These are phyloP conservation scores for Lodderomyces oxycetoniae DNA, from an alignment of 1,139 yeast genomes.

Conservation along the genomic window DNA sequence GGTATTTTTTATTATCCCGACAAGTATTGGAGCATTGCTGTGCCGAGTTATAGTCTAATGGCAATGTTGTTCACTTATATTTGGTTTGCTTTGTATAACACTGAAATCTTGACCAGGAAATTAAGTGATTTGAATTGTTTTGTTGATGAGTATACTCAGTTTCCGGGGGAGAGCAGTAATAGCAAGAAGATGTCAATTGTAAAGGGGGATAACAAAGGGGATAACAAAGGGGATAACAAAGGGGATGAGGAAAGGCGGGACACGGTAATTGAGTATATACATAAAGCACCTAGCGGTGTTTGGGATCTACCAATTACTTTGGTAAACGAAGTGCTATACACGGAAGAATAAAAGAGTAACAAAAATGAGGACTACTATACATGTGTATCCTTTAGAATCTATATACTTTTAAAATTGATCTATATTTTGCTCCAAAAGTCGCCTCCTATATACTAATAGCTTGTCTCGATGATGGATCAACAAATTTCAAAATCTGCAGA, in stretches of 20 bases:
- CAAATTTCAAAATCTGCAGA: slow-evolving; percentile 25
- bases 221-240: slow-evolving; percentile 10
- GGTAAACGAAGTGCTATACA: slow-evolving; percentile 66
- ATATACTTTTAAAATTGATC: no score
- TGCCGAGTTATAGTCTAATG: slow-evolving; percentile 68
- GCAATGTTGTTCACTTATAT: slow-evolving; percentile 67
- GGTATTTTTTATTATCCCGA: slow-evolving; percentile 76
- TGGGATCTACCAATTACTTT: slow-evolving; percentile 74
- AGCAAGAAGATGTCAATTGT: background rate
- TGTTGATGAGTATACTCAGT: slow-evolving; percentile 62
- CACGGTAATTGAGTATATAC: slow-evolving; percentile 29
- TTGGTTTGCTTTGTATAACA: slow-evolving; percentile 65
- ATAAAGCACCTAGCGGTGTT: slow-evolving; percentile 70
- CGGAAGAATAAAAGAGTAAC: no score
- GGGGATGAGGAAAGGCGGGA: slow-evolving; percentile 10
- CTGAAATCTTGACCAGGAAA: slow-evolving; percentile 62
- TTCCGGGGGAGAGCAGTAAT: slow-evolving; percentile 27
- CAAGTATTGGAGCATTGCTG: slow-evolving; percentile 80
- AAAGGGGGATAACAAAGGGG: background rate
- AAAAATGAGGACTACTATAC: no score
- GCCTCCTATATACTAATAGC: no score
- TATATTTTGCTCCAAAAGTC: no score
- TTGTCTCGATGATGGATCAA: slow-evolving; percentile 23
- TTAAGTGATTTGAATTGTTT: slow-evolving; percentile 58
- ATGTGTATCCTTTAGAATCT: no score